Conservation (phyloP, 768 basidiomycete species). For the Suillus cothurnatus region DNA sequence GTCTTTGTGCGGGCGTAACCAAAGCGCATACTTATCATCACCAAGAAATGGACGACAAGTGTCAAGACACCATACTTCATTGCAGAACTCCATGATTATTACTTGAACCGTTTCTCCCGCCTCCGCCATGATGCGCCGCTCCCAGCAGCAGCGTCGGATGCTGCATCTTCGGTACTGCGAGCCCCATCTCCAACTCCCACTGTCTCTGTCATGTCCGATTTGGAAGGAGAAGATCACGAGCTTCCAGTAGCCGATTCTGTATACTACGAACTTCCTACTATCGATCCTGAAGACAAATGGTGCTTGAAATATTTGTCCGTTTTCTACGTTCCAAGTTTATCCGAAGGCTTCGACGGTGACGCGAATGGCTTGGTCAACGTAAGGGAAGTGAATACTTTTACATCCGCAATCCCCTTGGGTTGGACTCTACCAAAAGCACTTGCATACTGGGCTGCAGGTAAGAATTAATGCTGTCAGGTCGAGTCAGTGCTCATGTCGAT, state of each 20-base stretch:
- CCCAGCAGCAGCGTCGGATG: not conserved
- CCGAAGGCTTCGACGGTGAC: conserved; percentile 47
- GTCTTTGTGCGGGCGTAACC: conserved; percentile 7
- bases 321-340: conserved; percentile 30
- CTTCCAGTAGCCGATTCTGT: too few species aligned
- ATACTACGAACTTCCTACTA: not conserved
- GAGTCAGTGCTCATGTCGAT: conserved; percentile 19
- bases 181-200: not conserved
- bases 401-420: conserved; percentile 27
- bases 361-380: conserved; percentile 40
- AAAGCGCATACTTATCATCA: not conserved
- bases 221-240: not conserved
- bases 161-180: not conserved
- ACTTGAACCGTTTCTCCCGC: conserved; percentile 21
- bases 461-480: conserved; percentile 19
- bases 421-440: conserved; percentile 33
- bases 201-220: too few species aligned
- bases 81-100: conserved; percentile 42
- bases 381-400: conserved; percentile 37
- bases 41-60: conserved; percentile 51
- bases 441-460: conserved; percentile 38
- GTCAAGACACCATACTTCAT: conserved; percentile 56
- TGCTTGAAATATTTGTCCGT: not conserved
- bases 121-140: not conserved
- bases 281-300: conserved; percentile 2